These are phyloP conservation scores for Ulota crispa DNA, from an alignment of 225 moss, liverwort and hornwort species.

Conservation along the genomic window DNA sequence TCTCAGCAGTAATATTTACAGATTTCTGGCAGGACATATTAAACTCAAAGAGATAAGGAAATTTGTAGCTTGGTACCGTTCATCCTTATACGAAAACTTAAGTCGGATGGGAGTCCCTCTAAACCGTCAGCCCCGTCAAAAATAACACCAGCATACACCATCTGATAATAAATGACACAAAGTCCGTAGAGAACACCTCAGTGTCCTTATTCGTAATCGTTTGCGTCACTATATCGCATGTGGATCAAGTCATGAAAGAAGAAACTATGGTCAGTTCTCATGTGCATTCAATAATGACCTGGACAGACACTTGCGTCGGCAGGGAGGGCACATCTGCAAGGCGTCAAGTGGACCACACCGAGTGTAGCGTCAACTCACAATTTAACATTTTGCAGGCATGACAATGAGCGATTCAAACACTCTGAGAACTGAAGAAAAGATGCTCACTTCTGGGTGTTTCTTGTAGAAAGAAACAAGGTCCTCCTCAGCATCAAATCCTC, in stretches of 20 bases:
- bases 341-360: not conserved
- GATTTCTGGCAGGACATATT: not conserved
- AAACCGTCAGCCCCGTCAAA: constrained; percentile 55
- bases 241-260: not conserved
- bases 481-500: constrained; percentile 72
- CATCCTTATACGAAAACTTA: constrained; percentile 80
- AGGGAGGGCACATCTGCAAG: constrained; percentile 18
- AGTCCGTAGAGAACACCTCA: constrained; percentile 8
- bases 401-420: constrained; percentile 14
- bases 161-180: constrained; percentile 39
- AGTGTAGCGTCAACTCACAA: not conserved
- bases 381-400: constrained; percentile 11
- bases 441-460: constrained; percentile 60
- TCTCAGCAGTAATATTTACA: constrained; percentile 13
- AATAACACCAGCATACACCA: constrained; percentile 73
- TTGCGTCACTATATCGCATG: not conserved
- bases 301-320: not conserved
- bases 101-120: constrained; percentile 57
- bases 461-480: constrained; percentile 64
- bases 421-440: not conserved
- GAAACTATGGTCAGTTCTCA: not conserved
- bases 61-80: constrained; percentile 51
- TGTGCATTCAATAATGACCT: constrained; percentile 7
- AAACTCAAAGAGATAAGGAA: constrained; percentile 10
- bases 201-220: constrained; percentile 1